A percentile compares a stretch with the other conserved stretches of the same genome.
Conservation (phyloP, 495 filamentous ascomycete genomes). For the Penicillium diatomitis region DNA sequence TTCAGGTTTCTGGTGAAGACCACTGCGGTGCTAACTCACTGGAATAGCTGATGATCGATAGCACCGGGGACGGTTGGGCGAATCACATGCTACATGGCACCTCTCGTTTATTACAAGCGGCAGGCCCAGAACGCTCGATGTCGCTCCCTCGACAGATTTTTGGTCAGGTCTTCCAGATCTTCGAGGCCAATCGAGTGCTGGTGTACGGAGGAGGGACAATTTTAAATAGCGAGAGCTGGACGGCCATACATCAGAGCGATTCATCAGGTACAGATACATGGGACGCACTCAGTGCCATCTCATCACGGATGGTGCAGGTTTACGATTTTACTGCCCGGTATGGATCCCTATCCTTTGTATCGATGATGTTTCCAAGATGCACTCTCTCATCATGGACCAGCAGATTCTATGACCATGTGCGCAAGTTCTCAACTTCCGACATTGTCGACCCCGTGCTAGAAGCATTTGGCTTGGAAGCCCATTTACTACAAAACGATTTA, state of each 20-base stretch:
- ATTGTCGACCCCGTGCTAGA: background rate
- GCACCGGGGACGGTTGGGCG: background rate
- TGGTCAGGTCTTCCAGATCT: background rate
- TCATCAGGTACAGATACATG: background rate
- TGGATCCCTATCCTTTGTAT: background rate
- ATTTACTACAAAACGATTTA: background rate
- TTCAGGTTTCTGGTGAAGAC: background rate
- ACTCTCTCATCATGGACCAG: background rate
- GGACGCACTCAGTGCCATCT: background rate
- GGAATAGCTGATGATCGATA: background rate
- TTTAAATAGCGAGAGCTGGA: background rate
- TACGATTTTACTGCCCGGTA: background rate
- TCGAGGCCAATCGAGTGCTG: background rate
- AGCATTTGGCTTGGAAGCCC: background rate
- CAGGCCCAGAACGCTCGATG: background rate
- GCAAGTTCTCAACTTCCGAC: background rate
- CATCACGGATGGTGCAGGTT: background rate
- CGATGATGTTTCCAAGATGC: background rate
- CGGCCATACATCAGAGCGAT: background rate
- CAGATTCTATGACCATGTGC: background rate
- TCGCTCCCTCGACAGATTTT: background rate
- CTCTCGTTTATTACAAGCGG: background rate
- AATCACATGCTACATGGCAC: background rate
- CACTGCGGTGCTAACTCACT: background rate
- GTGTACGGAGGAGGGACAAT: background rate